phyloP scores from a whole-genome alignment of 2,329 filamentous ascomycete species.

The Phoma herbarum region DNA sequence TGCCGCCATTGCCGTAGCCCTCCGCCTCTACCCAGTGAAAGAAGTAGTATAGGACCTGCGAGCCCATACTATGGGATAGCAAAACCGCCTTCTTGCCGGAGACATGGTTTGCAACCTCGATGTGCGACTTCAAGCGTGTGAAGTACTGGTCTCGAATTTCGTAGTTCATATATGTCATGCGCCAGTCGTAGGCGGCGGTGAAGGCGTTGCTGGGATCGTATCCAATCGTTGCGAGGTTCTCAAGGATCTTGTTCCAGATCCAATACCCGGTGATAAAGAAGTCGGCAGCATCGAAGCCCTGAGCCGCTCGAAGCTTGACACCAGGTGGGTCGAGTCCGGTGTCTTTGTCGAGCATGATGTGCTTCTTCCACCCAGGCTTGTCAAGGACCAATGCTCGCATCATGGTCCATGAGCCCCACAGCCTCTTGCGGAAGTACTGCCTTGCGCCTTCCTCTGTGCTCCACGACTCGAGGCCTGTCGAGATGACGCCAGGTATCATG shows the following conservation, averaged over 20 bases:
- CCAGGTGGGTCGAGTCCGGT: constrained; percentile 91
- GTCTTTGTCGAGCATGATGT: constrained; percentile 94
- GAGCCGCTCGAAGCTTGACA: constrained; percentile 89
- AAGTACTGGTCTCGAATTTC: constrained; percentile 95
- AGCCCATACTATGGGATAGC: constrained; percentile 96
- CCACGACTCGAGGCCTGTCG: constrained; percentile 96
- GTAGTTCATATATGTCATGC: constrained; percentile 87
- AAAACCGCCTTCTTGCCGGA: constrained; percentile 82
- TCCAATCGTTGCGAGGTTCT: constrained; percentile 93
- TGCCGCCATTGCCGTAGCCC: constrained; percentile 80
- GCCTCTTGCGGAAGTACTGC: constrained; percentile 89
- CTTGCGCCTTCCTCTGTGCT: constrained; percentile 85
- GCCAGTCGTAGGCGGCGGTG: constrained; percentile 85
- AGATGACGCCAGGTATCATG: constrained; percentile 98
- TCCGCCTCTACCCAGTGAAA: constrained; percentile 83
- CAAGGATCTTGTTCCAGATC: constrained; percentile 99
- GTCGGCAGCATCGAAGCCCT: constrained; percentile 97
- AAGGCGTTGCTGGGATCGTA: constrained; percentile 87
- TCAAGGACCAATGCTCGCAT: constrained; percentile 94
- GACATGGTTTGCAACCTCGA: constrained; percentile 81
- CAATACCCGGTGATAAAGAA: constrained; percentile 92
- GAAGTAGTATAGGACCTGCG: constrained; percentile 89
- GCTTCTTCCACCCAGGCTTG: constrained; percentile 92
- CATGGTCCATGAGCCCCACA: constrained; percentile 99
- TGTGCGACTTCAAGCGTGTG: constrained; percentile 85